Conservation (phyloP, 805 yeast species). For the Clavispora santaluciae region DNA sequence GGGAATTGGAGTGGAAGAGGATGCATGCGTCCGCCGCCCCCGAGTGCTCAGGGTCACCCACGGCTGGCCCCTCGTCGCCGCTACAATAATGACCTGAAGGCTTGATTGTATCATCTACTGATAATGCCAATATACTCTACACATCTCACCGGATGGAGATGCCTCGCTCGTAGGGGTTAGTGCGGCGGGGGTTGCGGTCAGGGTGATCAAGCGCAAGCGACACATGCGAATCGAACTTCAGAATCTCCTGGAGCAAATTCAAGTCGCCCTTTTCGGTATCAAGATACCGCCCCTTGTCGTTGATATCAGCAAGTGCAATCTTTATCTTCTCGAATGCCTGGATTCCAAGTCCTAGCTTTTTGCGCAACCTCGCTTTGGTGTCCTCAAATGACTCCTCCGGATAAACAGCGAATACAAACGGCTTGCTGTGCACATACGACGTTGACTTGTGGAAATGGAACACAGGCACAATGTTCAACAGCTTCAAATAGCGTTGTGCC, state of each 20-base stretch:
- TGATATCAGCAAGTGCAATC: conserved; percentile 49
- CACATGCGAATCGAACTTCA: conserved; percentile 36
- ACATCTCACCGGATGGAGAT: conserved; percentile 27
- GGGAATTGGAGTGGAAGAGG: conserved; percentile 31
- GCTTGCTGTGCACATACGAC: conserved; percentile 69
- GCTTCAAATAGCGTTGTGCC: conserved; percentile 22
- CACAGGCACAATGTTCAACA: conserved; percentile 52
- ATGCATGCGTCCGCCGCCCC: background rate
- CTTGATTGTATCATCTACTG: conserved; percentile 6
- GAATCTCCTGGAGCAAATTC: conserved; percentile 51
- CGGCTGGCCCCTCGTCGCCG: too few relatives aligned
- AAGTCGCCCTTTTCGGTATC: conserved; percentile 49
- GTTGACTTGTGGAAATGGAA: conserved; percentile 74
- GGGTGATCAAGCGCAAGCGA: conserved; percentile 82
- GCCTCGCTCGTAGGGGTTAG: conserved; percentile 36
- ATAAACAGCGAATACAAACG: conserved; percentile 70
- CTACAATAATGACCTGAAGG: too few relatives aligned
- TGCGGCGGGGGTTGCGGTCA: conserved; percentile 57
- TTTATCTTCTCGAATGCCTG: conserved; percentile 75
- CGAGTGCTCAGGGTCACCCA: too few relatives aligned
- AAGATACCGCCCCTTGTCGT: conserved; percentile 40
- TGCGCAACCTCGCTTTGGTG: conserved; percentile 64
- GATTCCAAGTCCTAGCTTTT: conserved; percentile 68
- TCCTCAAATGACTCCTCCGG: conserved; percentile 61
- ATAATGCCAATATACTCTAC: background rate